A percentile compares a stretch with the other conserved stretches of the same genome.
phyloP scores from a whole-genome alignment of 768 basidiomycete species.

The Trametes sanguinea region DNA sequence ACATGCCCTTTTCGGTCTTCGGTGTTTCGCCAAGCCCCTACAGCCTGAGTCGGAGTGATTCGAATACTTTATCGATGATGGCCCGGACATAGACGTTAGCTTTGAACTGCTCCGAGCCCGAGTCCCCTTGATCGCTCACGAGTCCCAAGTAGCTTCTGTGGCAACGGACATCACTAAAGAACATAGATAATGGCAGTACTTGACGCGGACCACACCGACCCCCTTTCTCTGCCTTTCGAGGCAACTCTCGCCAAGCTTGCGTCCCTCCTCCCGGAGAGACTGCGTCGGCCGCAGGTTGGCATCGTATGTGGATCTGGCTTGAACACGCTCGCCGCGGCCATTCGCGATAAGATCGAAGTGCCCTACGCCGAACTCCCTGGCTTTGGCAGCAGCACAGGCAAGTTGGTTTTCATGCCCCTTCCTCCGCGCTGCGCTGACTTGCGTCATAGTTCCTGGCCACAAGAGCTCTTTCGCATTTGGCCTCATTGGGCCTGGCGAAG shows the following conservation, averaged over 20 bases:
- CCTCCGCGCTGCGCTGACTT: background rate
- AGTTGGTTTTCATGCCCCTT: constrained; percentile 15
- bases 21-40: too few relatives aligned
- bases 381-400: constrained; percentile 78
- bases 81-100: too few relatives aligned
- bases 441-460: constrained; percentile 69
- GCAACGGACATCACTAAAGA: too few relatives aligned
- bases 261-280: constrained; percentile 35
- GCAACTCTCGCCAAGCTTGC: constrained; percentile 33
- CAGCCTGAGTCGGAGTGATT: too few relatives aligned
- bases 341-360: constrained; percentile 59
- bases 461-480: constrained; percentile 82
- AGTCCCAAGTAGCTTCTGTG: too few relatives aligned
- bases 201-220: constrained; percentile 8
- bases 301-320: constrained; percentile 90
- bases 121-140: too few relatives aligned
- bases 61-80: too few relatives aligned
- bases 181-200: background rate
- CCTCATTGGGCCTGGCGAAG: constrained; percentile 57
- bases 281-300: constrained; percentile 65
- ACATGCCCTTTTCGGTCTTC: too few relatives aligned
- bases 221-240: constrained; percentile 28
- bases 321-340: constrained; percentile 64
- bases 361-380: constrained; percentile 71
- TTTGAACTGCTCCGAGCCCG: too few relatives aligned